Evolutionary conservation across 2,329 filamentous ascomycete species (phyloP).

Genomic region (Alternaria solani): DNA sequence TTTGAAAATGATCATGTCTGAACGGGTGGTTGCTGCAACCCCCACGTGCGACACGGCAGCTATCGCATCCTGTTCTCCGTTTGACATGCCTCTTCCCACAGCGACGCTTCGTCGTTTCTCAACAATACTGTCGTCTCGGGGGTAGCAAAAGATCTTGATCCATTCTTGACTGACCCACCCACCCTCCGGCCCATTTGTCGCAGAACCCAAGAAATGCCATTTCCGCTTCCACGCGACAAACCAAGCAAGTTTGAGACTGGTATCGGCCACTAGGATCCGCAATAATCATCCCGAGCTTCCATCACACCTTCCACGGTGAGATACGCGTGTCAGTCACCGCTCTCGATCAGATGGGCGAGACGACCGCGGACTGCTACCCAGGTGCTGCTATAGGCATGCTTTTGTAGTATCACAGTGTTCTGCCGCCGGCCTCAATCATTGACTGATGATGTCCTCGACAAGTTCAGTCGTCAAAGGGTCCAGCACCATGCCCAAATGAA

Average conservation of each 20-base stretch:
- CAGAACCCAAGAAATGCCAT: slow-evolving; percentile 26
- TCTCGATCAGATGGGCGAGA: slow-evolving; percentile 3
- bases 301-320: slow-evolving; percentile 27
- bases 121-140: slow-evolving; percentile 9
- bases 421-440: background rate
- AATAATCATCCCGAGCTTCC: slow-evolving; percentile 28
- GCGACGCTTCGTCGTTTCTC: slow-evolving; percentile 2
- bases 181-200: slow-evolving; percentile 32
- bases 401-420: background rate
- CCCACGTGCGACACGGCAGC: slow-evolving; percentile 17
- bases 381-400: background rate
- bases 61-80: slow-evolving; percentile 5
- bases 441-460: background rate
- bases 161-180: slow-evolving; percentile 12
- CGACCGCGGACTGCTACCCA: slow-evolving; percentile 3
- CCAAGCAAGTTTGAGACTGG: slow-evolving; percentile 30
- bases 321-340: slow-evolving; percentile 27
- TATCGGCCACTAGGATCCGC: slow-evolving; percentile 18
- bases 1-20: slow-evolving; percentile 1
- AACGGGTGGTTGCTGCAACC: slow-evolving; percentile 6
- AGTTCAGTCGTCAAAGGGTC: background rate
- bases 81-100: background rate
- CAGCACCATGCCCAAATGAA: background rate
- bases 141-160: slow-evolving; percentile 7
- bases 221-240: slow-evolving; percentile 50